phyloP scores from a whole-genome alignment of 805 yeast species.

The Starmerella potacharoeniae region DNA sequence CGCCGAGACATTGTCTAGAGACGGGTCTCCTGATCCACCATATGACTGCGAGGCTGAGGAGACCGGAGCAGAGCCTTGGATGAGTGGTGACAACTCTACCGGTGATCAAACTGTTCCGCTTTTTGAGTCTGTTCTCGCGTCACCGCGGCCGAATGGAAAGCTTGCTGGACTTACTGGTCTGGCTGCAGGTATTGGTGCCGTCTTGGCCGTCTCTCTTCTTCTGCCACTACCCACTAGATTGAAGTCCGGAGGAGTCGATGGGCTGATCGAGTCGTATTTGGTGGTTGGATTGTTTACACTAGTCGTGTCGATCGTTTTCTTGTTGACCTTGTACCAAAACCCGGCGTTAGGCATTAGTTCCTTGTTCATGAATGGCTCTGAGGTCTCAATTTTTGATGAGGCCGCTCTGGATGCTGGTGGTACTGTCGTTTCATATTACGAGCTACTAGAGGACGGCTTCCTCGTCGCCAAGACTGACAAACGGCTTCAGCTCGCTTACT shows the following conservation, averaged over 20 bases:
- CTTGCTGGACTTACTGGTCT: slow-evolving; percentile 49
- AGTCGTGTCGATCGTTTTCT: slow-evolving; percentile 30
- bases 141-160: slow-evolving; percentile 38
- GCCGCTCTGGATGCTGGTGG: slow-evolving; percentile 24
- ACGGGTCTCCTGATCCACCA: not conserved
- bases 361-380: slow-evolving; percentile 24
- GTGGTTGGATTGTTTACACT: slow-evolving; percentile 21
- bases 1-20: not conserved
- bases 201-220: slow-evolving; percentile 48
- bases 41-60: not conserved
- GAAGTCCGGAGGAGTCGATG: slow-evolving; percentile 3
- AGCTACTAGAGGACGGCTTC: slow-evolving; percentile 39
- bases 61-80: not conserved
- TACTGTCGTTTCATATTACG: slow-evolving; percentile 28
- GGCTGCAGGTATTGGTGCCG: slow-evolving; percentile 32
- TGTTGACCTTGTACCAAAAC: slow-evolving; percentile 38
- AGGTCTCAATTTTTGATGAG: slow-evolving; percentile 24
- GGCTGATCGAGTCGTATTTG: slow-evolving; percentile 34
- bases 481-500: slow-evolving; percentile 43
- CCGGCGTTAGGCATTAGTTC: slow-evolving; percentile 26
- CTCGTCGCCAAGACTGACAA: slow-evolving; percentile 36
- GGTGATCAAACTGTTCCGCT: slow-evolving; percentile 15
- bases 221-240: slow-evolving; percentile 54
- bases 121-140: slow-evolving; percentile 7
- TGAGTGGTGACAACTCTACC: not conserved